phyloP scores from a whole-genome alignment of 2,329 filamentous ascomycete species.

The Cucurbitaria berberidis region DNA sequence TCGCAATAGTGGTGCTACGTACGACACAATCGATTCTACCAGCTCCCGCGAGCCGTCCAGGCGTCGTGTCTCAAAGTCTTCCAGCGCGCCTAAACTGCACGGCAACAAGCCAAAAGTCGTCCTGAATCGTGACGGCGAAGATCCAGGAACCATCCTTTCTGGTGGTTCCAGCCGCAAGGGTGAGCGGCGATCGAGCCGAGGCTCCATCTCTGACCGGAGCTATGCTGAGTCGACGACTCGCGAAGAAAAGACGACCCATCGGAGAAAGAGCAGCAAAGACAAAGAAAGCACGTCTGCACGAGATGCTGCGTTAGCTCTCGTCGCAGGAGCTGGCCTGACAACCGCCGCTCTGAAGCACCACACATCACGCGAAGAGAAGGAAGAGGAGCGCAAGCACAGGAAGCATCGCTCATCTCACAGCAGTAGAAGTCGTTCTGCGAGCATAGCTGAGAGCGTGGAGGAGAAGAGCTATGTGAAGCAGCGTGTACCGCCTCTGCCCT shows the following conservation, averaged over 20 bases:
- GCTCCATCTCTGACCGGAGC: constrained; percentile 55
- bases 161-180: constrained; percentile 59
- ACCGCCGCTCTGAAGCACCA: constrained; percentile 68
- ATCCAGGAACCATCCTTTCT: constrained; percentile 64
- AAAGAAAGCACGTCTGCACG: constrained; percentile 52
- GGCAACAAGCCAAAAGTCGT: constrained; percentile 64
- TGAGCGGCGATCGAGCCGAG: constrained; percentile 61
- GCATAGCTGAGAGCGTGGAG: constrained; percentile 61
- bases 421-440: constrained; percentile 59
- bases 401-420: constrained; percentile 57
- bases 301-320: constrained; percentile 62
- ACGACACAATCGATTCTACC: constrained; percentile 65
- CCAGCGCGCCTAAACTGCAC: constrained; percentile 65
- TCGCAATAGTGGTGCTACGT: constrained; percentile 44
- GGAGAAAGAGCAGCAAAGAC: constrained; percentile 63
- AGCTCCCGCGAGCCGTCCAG: constrained; percentile 56
- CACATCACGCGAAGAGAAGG: constrained; percentile 63
- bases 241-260: constrained; percentile 54
- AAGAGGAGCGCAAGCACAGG: constrained; percentile 52
- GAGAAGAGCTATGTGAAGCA: constrained; percentile 54
- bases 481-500: constrained; percentile 80
- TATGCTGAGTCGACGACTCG: constrained; percentile 48
- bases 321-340: constrained; percentile 63
- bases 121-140: constrained; percentile 63
- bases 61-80: constrained; percentile 65